Evolutionary conservation across 2,329 filamentous ascomycete species (phyloP).

Genomic region (Sarocladiaceae sp.): DNA sequence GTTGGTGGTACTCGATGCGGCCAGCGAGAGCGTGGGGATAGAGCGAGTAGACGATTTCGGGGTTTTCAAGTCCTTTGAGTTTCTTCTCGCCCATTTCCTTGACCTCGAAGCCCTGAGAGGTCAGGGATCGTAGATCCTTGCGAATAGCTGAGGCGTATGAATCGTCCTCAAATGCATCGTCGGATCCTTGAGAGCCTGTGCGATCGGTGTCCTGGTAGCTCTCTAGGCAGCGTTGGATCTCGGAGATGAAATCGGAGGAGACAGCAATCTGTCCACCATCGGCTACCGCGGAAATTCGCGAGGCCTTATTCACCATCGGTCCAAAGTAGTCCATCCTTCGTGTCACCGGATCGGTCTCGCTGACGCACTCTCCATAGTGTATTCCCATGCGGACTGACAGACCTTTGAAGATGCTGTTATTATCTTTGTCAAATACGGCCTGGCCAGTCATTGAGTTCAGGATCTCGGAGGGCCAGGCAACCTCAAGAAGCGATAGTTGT

Average conservation of each 20-base stretch:
- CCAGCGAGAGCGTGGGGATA: constrained; percentile 86
- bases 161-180: constrained; percentile 63
- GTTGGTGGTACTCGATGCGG: constrained; percentile 63
- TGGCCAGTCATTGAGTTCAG: constrained; percentile 80
- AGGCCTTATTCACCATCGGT: constrained; percentile 96
- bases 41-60: constrained; percentile 89
- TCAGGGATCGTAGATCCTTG: constrained; percentile 79
- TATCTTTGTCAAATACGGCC: constrained; percentile 74
- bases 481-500: constrained; percentile 79
- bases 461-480: constrained; percentile 90
- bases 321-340: constrained; percentile 99
- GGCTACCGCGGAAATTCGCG: constrained; percentile 87
- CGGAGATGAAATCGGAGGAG: constrained; percentile 92
- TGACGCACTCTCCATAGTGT: constrained; percentile 91
- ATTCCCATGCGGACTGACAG: constrained; percentile 96
- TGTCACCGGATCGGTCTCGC: constrained; percentile 91
- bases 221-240: constrained; percentile 86
- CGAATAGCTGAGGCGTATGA: constrained; percentile 69
- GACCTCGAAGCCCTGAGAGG: constrained; percentile 89
- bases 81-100: constrained; percentile 95
- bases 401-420: constrained; percentile 85
- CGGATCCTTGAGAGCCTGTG: constrained; percentile 56
- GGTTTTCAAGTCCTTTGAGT: constrained; percentile 94
- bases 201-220: constrained; percentile 82
- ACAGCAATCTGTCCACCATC: constrained; percentile 97